Evolutionary conservation across 2,329 filamentous ascomycete genomes (phyloP).

Genomic region (Fonsecaea multimorphosa): DNA sequence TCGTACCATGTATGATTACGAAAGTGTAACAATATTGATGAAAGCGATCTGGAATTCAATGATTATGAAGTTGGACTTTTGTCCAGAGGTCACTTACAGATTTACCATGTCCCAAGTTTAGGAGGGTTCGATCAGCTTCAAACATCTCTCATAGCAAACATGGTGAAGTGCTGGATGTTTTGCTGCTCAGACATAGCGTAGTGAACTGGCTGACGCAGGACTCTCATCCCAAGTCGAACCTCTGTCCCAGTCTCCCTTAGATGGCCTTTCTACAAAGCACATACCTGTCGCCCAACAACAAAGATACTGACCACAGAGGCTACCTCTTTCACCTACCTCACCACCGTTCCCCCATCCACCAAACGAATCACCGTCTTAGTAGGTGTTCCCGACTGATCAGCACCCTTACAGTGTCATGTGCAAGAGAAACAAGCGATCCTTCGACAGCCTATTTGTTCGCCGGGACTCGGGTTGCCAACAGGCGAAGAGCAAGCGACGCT

Average conservation of each 20-base stretch:
- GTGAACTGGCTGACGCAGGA: neutral
- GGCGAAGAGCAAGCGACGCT: slow-evolving; percentile 9
- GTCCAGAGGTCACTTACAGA: neutral
- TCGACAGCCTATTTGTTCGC: slow-evolving; percentile 7
- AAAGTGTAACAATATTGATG: neutral
- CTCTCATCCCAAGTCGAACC: neutral
- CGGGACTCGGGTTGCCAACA: slow-evolving; percentile 11
- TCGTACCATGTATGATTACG: neutral
- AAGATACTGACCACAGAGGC: too few species aligned
- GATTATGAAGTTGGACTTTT: neutral
- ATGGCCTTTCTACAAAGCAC: neutral
- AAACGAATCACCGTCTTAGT: neutral
- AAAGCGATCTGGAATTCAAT: neutral
- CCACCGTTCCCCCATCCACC: neutral
- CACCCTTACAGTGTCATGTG: neutral
- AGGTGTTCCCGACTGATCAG: neutral
- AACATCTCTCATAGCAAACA: neutral
- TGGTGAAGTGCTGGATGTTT: neutral
- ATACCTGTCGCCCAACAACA: neutral
- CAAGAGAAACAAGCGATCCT: slow-evolving; percentile 16
- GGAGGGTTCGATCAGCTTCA: neutral
- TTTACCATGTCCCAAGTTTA: neutral
- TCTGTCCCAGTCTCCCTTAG: neutral
- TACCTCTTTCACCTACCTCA: neutral
- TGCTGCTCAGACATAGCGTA: neutral